Evolutionary conservation across 495 filamentous ascomycete genomes (phyloP).

Genomic region (Melanomma pulvis-pyrius): DNA sequence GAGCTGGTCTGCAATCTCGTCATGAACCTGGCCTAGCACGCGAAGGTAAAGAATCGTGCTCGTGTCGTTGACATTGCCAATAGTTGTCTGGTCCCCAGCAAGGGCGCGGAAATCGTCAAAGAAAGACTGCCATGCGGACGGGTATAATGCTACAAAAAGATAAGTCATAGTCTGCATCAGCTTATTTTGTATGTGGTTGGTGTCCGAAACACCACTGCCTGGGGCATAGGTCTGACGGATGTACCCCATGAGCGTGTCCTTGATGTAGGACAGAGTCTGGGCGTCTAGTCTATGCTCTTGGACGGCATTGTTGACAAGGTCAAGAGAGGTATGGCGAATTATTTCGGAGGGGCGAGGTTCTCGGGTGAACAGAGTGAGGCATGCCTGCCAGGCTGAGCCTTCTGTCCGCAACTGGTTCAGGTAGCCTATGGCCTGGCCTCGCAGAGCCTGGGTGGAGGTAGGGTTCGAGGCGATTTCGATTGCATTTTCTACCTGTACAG

Average conservation of each 20-base stretch:
- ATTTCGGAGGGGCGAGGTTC: constrained; percentile 79
- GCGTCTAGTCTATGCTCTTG: constrained; percentile 70
- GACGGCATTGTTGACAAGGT: constrained; percentile 89
- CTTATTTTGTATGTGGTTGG: constrained; percentile 87
- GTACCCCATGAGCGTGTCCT: constrained; percentile 77
- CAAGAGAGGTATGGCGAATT: constrained; percentile 82
- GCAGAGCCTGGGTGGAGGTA: constrained; percentile 69
- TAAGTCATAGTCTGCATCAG: constrained; percentile 92
- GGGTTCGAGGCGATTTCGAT: constrained; percentile 89
- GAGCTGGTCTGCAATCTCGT: constrained; percentile 93
- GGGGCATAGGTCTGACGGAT: constrained; percentile 68
- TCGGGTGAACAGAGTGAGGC: constrained; percentile 80
- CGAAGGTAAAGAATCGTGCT: constrained; percentile 88
- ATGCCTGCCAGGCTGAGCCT: constrained; percentile 81
- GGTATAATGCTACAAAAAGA: constrained; percentile 85
- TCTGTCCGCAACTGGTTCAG: constrained; percentile 78
- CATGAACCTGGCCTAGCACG: constrained; percentile 83
- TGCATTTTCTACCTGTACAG: constrained; percentile 77
- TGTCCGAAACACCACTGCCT: constrained; percentile 60
- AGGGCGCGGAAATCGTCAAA: constrained; percentile 82
- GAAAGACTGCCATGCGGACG: constrained; percentile 79
- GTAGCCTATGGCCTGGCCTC: constrained; percentile 84
- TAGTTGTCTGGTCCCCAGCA: constrained; percentile 53
- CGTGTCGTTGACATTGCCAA: constrained; percentile 56
- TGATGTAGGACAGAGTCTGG: constrained; percentile 68